Percentiles rank a stretch among this genome's conserved stretches.
Conservation (phyloP, 1,284 basidiomycete species). For the Moesziomyces antarcticus region DNA sequence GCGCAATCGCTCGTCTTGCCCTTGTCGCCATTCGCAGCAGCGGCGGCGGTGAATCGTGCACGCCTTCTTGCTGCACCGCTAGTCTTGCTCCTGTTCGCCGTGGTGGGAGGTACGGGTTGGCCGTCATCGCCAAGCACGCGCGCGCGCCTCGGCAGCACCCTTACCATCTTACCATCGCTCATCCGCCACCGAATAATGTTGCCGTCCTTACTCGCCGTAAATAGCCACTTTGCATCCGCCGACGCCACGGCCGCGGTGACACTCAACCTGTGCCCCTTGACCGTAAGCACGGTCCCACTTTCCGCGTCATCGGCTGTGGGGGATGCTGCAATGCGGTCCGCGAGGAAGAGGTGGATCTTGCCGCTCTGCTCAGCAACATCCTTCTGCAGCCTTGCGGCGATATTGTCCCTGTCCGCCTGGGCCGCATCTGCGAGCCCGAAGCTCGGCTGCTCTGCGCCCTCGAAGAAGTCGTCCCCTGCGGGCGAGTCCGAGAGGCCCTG, state of each 20-base stretch:
- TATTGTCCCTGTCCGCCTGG: constrained; percentile 89
- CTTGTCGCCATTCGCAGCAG: constrained; percentile 1
- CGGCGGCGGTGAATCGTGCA: constrained; percentile 14
- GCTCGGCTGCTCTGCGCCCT: constrained; percentile 69
- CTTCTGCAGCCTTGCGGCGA: constrained; percentile 82
- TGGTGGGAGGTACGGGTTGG: constrained; percentile 2
- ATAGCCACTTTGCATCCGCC: constrained; percentile 76
- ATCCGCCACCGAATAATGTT: constrained; percentile 61
- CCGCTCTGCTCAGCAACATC: constrained; percentile 59
- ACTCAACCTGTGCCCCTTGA: constrained; percentile 79
- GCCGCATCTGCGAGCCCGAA: constrained; percentile 80
- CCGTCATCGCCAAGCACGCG: constrained; percentile 13
- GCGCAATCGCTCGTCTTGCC: constrained; percentile 9
- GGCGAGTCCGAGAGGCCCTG: constrained; percentile 73
- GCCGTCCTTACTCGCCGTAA: constrained; percentile 62
- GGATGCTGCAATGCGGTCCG: constrained; percentile 56
- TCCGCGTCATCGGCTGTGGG: neutral
- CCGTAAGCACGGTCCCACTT: constrained; percentile 65
- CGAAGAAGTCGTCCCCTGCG: constrained; percentile 40
- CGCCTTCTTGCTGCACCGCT: constrained; percentile 49
- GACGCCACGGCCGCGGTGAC: constrained; percentile 81
- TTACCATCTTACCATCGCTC: constrained; percentile 60
- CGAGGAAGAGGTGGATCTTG: constrained; percentile 81
- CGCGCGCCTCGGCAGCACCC: constrained; percentile 38
- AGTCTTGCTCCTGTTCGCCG: constrained; percentile 16